Conservation (phyloP, 169 alveolate species). For the Neospora caninum region DNA sequence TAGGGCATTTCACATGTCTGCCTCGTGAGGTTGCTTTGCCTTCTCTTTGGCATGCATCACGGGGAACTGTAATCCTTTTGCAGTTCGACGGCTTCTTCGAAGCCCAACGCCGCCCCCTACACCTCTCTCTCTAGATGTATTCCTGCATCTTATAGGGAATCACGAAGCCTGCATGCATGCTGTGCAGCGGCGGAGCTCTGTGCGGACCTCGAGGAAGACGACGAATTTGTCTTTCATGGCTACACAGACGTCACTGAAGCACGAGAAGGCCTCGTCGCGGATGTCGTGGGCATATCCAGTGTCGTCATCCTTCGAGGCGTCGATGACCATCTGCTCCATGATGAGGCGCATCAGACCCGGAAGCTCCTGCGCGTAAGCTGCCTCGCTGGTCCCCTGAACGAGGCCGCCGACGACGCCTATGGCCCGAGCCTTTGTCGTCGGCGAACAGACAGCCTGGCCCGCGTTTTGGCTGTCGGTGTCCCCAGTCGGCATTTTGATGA, state of each 20-base stretch:
- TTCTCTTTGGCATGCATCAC: too few species aligned
- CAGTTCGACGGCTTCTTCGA: too few species aligned
- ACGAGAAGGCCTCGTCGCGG: conserved; percentile 48
- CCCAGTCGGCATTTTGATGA: conserved; percentile 5
- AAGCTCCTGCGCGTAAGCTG: conserved; percentile 28
- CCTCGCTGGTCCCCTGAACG: conserved; percentile 1
- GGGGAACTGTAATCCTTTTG: too few species aligned
- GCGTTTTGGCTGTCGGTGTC: neutral
- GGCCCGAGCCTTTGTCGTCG: conserved; percentile 49
- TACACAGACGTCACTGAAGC: conserved; percentile 38
- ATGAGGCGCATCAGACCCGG: conserved; percentile 7
- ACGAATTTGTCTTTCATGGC: conserved; percentile 49
- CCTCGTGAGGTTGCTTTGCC: too few species aligned
- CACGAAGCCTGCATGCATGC: too few species aligned
- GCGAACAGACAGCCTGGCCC: conserved; percentile 9
- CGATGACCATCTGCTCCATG: conserved; percentile 27
- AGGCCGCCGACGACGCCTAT: conserved; percentile 53
- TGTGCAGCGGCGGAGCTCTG: too few species aligned
- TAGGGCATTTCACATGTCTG: neutral
- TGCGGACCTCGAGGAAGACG: conserved; percentile 21
- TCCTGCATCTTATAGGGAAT: too few species aligned
- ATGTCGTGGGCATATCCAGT: conserved; percentile 21
- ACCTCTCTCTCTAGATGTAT: too few species aligned
- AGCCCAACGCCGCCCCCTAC: too few species aligned
- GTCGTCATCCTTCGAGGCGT: neutral